Evolutionary conservation across 1,139 yeast genomes (phyloP).

Genomic region (Yamadazyma kanchanaburiensis): DNA sequence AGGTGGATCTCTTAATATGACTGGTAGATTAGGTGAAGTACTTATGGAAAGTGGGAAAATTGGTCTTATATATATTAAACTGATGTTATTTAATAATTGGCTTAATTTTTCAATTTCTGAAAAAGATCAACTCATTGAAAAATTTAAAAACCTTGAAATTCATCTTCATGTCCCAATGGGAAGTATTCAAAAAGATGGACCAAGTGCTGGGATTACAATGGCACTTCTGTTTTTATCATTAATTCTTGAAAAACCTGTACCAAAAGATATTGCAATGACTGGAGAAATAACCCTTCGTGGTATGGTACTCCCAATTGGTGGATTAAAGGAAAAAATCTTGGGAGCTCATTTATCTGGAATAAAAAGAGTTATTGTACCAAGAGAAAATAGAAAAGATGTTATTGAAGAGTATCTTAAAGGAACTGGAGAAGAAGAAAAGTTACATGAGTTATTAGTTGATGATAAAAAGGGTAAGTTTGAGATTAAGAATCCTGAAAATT

Average conservation of each 20-base stretch:
- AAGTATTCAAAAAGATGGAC: conserved; percentile 86
- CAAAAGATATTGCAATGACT: conserved; percentile 79
- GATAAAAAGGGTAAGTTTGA: conserved; percentile 29
- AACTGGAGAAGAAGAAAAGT: conserved; percentile 27
- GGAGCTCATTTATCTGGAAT: conserved; percentile 78
- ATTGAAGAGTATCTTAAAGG: conserved; percentile 52
- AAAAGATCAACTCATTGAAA: conserved; percentile 30
- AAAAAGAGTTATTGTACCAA: conserved; percentile 62
- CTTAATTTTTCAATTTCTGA: conserved; percentile 23
- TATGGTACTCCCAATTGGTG: conserved; percentile 85
- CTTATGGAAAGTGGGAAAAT: conserved; percentile 80
- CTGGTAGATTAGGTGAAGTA: conserved; percentile 84
- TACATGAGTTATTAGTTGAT: conserved; percentile 37
- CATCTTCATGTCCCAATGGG: conserved; percentile 92
- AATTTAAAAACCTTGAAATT: conserved; percentile 55
- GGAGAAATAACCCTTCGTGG: conserved; percentile 91
- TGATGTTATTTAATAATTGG: conserved; percentile 42
- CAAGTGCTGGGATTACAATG: conserved; percentile 91
- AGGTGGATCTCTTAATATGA: conserved; percentile 53
- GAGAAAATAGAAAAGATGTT: conserved; percentile 67
- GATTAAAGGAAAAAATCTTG: conserved; percentile 76
- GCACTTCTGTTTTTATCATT: conserved; percentile 76
- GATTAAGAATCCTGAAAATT: conserved; percentile 44
- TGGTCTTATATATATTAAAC: conserved; percentile 71
- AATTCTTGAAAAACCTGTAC: conserved; percentile 64